A percentile compares a stretch with the other conserved stretches of the same genome.
Conservation (phyloP, 768 basidiomycete species). For the Tubosaeta sp. region DNA sequence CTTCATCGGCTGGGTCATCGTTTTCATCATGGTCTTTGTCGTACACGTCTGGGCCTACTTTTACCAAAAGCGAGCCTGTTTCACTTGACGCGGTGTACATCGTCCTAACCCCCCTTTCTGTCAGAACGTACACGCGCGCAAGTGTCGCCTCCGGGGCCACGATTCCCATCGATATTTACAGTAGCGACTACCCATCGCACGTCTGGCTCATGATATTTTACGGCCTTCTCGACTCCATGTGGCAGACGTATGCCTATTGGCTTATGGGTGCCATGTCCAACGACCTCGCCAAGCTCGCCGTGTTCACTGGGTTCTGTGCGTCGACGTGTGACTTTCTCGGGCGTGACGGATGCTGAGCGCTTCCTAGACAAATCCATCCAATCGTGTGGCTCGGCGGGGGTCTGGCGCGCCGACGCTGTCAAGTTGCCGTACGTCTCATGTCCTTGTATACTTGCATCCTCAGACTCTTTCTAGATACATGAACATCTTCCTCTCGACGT, state of each 20-base stretch:
- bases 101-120: too few species aligned
- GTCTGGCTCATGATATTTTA: slow-evolving; percentile 68
- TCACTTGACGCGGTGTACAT: neutral
- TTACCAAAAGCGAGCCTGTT: slow-evolving; percentile 49
- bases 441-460: neutral
- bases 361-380: slow-evolving; percentile 69
- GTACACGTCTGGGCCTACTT: slow-evolving; percentile 77
- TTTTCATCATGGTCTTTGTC: slow-evolving; percentile 61
- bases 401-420: slow-evolving; percentile 69
- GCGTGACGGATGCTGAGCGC: neutral
- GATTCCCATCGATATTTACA: slow-evolving; percentile 55
- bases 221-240: slow-evolving; percentile 79
- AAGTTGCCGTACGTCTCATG: slow-evolving; percentile 51
- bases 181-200: slow-evolving; percentile 49
- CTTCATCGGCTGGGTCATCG: slow-evolving; percentile 62
- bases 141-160: slow-evolving; percentile 30
- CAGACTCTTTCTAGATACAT: slow-evolving; percentile 46
- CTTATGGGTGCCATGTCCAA: slow-evolving; percentile 87
- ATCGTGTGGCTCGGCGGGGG: slow-evolving; percentile 65
- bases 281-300: slow-evolving; percentile 71
- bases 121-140: slow-evolving; percentile 52
- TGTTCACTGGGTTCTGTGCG: slow-evolving; percentile 81
- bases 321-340: neutral
- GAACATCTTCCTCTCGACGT: slow-evolving; percentile 73
- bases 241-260: slow-evolving; percentile 84